phyloP scores from a whole-genome alignment of 805 yeast genomes.

The Candida adriatica region DNA sequence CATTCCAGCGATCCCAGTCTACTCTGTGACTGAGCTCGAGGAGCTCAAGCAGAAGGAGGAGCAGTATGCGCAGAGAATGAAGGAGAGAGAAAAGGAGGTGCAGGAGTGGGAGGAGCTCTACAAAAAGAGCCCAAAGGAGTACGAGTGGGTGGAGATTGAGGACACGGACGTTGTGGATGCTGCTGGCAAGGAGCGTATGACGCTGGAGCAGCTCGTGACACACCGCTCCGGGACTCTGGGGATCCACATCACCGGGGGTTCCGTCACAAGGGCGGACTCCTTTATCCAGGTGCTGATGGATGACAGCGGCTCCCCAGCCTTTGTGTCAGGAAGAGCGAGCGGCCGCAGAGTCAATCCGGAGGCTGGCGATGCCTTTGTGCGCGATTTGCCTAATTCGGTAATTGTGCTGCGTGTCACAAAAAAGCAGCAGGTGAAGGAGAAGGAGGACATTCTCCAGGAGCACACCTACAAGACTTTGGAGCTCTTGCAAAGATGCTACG shows the following conservation, averaged over 20 bases:
- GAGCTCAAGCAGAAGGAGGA: conserved; percentile 38
- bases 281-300: conserved; percentile 58
- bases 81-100: conserved; percentile 27
- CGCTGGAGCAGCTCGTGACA: conserved; percentile 45
- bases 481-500: conserved; percentile 42
- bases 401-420: conserved; percentile 51
- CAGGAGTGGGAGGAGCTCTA: conserved; percentile 43
- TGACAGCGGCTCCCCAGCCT: conserved; percentile 55
- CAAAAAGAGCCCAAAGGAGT: conserved; percentile 51
- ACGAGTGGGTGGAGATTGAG: conserved; percentile 51
- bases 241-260: conserved; percentile 46
- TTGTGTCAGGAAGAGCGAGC: conserved; percentile 41
- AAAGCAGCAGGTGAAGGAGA: conserved; percentile 38
- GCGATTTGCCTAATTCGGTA: conserved; percentile 62
- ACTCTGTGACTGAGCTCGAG: conserved; percentile 47
- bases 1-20: conserved; percentile 59
- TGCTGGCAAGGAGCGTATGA: conserved; percentile 35
- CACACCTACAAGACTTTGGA: conserved; percentile 43
- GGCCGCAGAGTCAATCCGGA: conserved; percentile 41
- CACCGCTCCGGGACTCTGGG: conserved; percentile 59
- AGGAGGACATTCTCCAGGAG: conserved; percentile 47
- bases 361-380: conserved; percentile 53
- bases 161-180: conserved; percentile 33
- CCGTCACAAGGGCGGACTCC: conserved; percentile 38
- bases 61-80: conserved; percentile 30